phyloP scores from a whole-genome alignment of 139 green algal genomes.

The Pseudopediastrum boryanum region DNA sequence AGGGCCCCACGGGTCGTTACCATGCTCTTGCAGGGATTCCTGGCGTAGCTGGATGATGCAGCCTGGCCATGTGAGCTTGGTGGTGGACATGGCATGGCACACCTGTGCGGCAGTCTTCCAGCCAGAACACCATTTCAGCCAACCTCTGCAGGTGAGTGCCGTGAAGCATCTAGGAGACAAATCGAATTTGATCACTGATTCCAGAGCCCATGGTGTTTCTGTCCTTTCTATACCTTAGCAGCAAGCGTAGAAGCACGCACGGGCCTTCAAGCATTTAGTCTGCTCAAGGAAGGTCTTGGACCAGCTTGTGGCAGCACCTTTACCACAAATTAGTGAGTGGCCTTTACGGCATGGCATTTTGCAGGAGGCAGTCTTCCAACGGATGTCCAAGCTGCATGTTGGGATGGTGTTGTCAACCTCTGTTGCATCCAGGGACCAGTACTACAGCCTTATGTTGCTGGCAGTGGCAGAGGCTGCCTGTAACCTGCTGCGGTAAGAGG shows the following conservation, averaged over 20 bases:
- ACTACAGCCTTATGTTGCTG: slow-evolving; percentile 3
- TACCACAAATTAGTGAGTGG: background rate
- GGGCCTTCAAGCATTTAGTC: background rate
- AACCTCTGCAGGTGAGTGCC: background rate
- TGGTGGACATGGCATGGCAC: slow-evolving; percentile 24
- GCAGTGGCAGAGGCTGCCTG: slow-evolving; percentile 21
- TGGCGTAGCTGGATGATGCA: slow-evolving; percentile 20
- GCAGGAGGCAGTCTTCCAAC: slow-evolving; percentile 1
- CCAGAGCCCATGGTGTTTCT: background rate
- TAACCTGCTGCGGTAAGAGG: slow-evolving; percentile 1
- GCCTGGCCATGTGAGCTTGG: background rate
- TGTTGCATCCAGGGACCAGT: background rate
- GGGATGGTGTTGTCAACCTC: background rate
- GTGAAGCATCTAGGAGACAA: background rate
- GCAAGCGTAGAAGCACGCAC: background rate
- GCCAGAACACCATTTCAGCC: background rate
- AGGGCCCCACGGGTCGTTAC: too few species aligned
- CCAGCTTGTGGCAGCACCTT: background rate
- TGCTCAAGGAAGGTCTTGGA: background rate
- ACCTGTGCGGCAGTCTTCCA: slow-evolving; percentile 3
- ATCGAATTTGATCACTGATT: background rate
- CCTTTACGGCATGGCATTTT: background rate
- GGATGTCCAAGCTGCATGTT: background rate
- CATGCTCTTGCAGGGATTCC: background rate
- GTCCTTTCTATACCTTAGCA: background rate